A percentile compares a stretch with the other conserved stretches of the same genome.
These are phyloP conservation scores for Oryza punctata DNA, from an alignment of 176 grass and related monocot species.

Conservation along the genomic window DNA sequence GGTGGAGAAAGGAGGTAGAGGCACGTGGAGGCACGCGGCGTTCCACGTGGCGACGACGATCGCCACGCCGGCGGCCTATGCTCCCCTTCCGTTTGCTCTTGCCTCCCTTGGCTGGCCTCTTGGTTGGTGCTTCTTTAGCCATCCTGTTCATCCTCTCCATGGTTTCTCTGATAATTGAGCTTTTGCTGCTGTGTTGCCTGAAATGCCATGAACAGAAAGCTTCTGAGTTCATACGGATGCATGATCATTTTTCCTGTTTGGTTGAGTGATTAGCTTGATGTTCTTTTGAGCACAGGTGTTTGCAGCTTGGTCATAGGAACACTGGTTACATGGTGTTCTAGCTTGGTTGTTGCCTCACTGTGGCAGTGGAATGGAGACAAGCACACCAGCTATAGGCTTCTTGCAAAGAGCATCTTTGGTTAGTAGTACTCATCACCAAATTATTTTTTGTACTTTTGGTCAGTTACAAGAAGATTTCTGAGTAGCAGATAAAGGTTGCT, in stretches of 20 bases:
- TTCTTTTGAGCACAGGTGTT: constrained; percentile 42
- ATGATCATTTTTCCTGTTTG: not conserved
- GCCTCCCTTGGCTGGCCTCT: constrained; percentile 84
- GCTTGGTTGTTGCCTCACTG: constrained; percentile 60
- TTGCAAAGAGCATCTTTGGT: constrained; percentile 77
- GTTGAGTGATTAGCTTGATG: not conserved
- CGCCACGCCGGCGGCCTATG: constrained; percentile 81
- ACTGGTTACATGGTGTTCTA: constrained; percentile 72
- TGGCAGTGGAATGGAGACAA: constrained; percentile 87
- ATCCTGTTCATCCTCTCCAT: not conserved
- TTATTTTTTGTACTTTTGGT: not conserved
- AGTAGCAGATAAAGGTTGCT: too few relatives aligned
- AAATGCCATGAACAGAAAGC: not conserved
- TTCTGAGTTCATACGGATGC: not conserved
- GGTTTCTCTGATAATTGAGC: not conserved
- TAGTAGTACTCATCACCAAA: constrained; percentile 33
- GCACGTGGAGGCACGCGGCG: constrained; percentile 75
- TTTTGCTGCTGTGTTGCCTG: not conserved
- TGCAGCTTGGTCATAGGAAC: constrained; percentile 71
- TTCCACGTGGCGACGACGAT: constrained; percentile 81
- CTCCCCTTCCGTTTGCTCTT: constrained; percentile 70
- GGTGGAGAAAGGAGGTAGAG: constrained; percentile 31
- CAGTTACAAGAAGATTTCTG: not conserved
- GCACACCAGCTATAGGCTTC: constrained; percentile 65
- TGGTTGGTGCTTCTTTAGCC: constrained; percentile 25